Evolutionary conservation across 139 green algal genomes (phyloP), one percentile per base, ranked within the genome.

Genomic region (Marvania coccoides): DNA sequence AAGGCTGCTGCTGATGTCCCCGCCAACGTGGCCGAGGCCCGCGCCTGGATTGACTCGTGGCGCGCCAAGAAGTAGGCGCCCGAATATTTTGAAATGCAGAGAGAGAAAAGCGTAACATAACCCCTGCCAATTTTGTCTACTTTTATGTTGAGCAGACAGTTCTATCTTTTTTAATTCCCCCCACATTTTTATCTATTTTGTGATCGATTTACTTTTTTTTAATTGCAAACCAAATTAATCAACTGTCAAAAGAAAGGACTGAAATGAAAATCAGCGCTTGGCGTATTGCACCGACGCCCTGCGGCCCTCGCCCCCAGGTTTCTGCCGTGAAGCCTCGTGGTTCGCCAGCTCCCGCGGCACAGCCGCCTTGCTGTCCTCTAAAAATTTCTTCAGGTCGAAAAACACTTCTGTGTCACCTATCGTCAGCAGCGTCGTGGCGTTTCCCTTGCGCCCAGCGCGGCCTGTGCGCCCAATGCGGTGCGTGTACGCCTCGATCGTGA

Each of bases 401-500:
- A 96, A 98, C 6, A 98, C 72, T 36, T 92, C 82, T 10, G 77
- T 36, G 59, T 76, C 77, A 2, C 72, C 69, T 2, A 79, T 24
- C 1, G 92, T 98, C 15, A 98, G 64, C 70, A 98, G 95, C 4
- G 92, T 95, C 58, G 95, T 70, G 15, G 94, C 93, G 1, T 72
- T 83, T 10, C 95, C 95, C 73, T 91, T 94, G 39, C 73, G 74
- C 1, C 90, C 90, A 8, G 90, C 90, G 45, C 90, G 84, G 0
- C 85, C 90, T 13, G 88, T 96, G 24, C 88, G 85, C n/a, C 91
- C 91, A 60, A 96, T 97, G 36, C 72, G 63, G 64, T 99, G 95
- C 12, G 95, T 99, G 86, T 99, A 98, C 26, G 82, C 69, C 69
- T 99, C 95, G 29, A 99, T 93, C 63, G 77, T 90, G 66, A 78